A percentile compares a stretch with the other conserved stretches of the same genome.
These are phyloP conservation scores for Aspergillus carlsbadensis DNA, from an alignment of 495 filamentous ascomycete genomes.

Conservation along the genomic window DNA sequence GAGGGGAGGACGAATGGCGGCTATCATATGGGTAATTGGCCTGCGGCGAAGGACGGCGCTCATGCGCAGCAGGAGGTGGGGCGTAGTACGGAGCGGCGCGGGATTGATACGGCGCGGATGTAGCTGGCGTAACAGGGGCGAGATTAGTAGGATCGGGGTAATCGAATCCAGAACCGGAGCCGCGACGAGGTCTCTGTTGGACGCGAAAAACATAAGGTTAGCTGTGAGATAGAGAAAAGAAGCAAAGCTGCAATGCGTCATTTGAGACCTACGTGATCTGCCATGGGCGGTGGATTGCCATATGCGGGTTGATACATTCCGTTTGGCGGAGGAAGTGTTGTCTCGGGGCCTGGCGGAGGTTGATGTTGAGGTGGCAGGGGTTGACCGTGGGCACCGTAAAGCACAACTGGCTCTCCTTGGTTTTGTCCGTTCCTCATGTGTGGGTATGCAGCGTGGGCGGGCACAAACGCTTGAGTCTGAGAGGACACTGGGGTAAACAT, in stretches of 20 bases:
- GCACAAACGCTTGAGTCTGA: constrained; percentile 81
- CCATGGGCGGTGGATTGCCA: constrained; percentile 42
- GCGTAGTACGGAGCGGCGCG: constrained; percentile 50
- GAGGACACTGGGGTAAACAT: constrained; percentile 84
- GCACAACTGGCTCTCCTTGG: constrained; percentile 40
- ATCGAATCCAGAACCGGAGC: constrained; percentile 48
- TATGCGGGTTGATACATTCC: constrained; percentile 43
- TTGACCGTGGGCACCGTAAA: constrained; percentile 78
- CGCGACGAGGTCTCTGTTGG: constrained; percentile 46
- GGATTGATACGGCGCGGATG: constrained; percentile 48
- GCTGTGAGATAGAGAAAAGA: background rate
- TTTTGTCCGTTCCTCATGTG: constrained; percentile 53
- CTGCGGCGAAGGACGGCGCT: constrained; percentile 52
- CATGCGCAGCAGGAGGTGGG: constrained; percentile 39
- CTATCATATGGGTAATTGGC: constrained; percentile 47
- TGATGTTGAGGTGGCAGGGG: constrained; percentile 60
- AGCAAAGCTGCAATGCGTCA: background rate
- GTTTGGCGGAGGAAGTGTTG: constrained; percentile 50
- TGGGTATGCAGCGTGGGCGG: constrained; percentile 71
- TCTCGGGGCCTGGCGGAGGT: constrained; percentile 42
- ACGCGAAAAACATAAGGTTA: constrained; percentile 16
- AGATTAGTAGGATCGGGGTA: constrained; percentile 57
- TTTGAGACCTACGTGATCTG: constrained; percentile 49
- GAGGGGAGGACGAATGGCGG: constrained; percentile 51
- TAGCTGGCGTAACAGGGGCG: constrained; percentile 51